Evolutionary conservation across 2,329 filamentous ascomycete genomes (phyloP).

Genomic region (Colletotrichum costaricense): DNA sequence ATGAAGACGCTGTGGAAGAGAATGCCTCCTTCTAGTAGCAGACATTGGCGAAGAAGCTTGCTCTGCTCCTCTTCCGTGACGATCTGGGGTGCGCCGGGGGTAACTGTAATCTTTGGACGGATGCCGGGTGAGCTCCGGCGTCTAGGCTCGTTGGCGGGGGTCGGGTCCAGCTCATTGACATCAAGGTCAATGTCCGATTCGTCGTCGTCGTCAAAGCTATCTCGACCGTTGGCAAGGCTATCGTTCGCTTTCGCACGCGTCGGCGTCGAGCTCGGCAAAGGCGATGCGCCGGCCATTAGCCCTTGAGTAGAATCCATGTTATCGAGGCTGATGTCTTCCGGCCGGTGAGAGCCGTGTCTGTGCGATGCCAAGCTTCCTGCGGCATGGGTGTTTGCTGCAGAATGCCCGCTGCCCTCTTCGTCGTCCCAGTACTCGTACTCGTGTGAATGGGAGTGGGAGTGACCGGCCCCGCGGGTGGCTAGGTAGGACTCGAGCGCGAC

Average conservation of each 20-base stretch:
- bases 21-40: conserved; percentile 85
- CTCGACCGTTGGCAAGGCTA: conserved; percentile 24
- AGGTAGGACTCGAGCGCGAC: conserved; percentile 91
- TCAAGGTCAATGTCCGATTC: conserved; percentile 70
- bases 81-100: conserved; percentile 23
- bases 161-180: conserved; percentile 69
- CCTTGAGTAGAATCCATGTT: conserved; percentile 65
- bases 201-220: conserved; percentile 49
- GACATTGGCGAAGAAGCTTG: conserved; percentile 78
- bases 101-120: conserved; percentile 37
- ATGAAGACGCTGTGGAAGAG: conserved; percentile 89
- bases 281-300: conserved; percentile 69
- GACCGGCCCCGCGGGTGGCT: conserved; percentile 74
- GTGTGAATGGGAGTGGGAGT: conserved; percentile 65
- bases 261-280: conserved; percentile 66
- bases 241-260: conserved; percentile 37
- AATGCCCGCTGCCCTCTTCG: conserved; percentile 51
- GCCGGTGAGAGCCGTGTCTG: conserved; percentile 53
- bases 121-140: conserved; percentile 42
- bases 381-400: conserved; percentile 32
- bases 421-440: conserved; percentile 60
- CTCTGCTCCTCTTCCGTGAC: conserved; percentile 67
- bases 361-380: conserved; percentile 50
- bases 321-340: conserved; percentile 61
- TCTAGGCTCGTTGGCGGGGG: conserved; percentile 36